These are phyloP conservation scores for Drosera spatulata DNA, from an alignment of 179 eudicot species.

Conservation along the genomic window DNA sequence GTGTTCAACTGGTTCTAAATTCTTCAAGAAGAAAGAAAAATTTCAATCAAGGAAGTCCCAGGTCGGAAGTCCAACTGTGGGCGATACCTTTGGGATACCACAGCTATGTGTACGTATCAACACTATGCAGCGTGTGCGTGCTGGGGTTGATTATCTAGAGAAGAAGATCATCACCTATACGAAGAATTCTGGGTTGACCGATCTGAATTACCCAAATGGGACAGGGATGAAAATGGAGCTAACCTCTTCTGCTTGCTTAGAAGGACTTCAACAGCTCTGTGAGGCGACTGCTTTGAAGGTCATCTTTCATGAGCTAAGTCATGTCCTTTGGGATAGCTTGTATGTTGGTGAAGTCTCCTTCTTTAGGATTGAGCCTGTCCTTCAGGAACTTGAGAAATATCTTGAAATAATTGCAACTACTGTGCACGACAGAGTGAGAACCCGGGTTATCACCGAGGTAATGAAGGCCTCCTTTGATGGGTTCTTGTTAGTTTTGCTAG, in stretches of 20 bases:
- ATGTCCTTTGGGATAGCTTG: conserved; percentile 57
- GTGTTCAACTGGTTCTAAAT: conserved; percentile 66
- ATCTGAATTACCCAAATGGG: conserved; percentile 20
- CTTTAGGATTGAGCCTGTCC: conserved; percentile 66
- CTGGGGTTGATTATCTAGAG: conserved; percentile 49
- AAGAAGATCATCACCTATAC: conserved; percentile 44
- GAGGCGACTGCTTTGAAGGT: conserved; percentile 62
- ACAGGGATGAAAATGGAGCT: conserved; percentile 39
- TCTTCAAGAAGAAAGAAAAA: conserved; percentile 68
- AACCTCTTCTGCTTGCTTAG: conserved; percentile 53
- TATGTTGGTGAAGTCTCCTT: conserved; percentile 61
- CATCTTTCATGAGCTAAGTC: conserved; percentile 57
- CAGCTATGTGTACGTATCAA: conserved; percentile 79
- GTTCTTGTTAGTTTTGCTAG: conserved; percentile 72
- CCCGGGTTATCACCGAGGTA: conserved; percentile 69
- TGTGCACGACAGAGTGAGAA: conserved; percentile 66
- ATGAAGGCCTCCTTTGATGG: conserved; percentile 93
- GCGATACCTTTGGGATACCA: conserved; percentile 39
- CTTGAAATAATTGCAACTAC: conserved; percentile 60
- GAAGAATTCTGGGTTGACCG: conserved; percentile 33
- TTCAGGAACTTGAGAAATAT: conserved; percentile 58
- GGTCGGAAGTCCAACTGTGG: conserved; percentile 22
- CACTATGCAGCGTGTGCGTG: conserved; percentile 53
- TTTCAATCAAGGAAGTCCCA: conserved; percentile 42
- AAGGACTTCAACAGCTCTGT: conserved; percentile 59